Conservation (phyloP, 345 rosid species). For the Gossypium arboreum region DNA sequence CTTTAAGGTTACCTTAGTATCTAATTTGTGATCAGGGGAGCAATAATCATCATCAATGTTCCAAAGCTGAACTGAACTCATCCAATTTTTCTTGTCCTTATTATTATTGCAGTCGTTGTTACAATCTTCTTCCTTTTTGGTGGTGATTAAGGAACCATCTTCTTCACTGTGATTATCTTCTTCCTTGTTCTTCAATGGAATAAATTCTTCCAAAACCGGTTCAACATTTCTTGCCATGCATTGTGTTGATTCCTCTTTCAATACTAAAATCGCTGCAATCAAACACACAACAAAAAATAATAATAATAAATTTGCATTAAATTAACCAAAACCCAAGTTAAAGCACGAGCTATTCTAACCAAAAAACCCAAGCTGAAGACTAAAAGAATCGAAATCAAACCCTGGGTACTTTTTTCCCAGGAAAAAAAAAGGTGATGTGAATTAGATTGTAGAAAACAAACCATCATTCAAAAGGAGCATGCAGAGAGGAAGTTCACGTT, state of each 20-base stretch:
- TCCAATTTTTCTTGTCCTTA: conserved; percentile 62
- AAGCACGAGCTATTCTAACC: background rate
- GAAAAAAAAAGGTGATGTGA: background rate
- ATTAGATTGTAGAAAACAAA: conserved; percentile 27
- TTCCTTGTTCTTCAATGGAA: conserved; percentile 47
- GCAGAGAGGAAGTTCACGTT: conserved; percentile 84
- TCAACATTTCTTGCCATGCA: conserved; percentile 32
- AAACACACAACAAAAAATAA: conserved; percentile 4
- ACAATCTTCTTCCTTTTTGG: conserved; percentile 33
- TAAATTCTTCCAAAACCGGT: conserved; percentile 72
- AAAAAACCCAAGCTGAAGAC: background rate
- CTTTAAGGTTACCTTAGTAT: conserved; percentile 37
- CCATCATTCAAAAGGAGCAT: conserved; percentile 77
- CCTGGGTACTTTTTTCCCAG: background rate
- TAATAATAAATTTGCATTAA: background rate
- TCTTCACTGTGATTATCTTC: conserved; percentile 16
- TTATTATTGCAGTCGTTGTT: background rate
- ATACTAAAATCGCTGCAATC: conserved; percentile 55
- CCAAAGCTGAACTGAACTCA: conserved; percentile 72
- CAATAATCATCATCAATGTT: conserved; percentile 32
- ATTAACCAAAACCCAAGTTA: background rate
- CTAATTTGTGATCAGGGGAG: conserved; percentile 28
- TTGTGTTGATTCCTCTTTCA: conserved; percentile 50
- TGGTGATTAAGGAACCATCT: conserved; percentile 18
- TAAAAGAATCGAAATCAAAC: background rate